phyloP scores from a whole-genome alignment of 2,329 filamentous ascomycete genomes.

The Diaporthe helianthi region DNA sequence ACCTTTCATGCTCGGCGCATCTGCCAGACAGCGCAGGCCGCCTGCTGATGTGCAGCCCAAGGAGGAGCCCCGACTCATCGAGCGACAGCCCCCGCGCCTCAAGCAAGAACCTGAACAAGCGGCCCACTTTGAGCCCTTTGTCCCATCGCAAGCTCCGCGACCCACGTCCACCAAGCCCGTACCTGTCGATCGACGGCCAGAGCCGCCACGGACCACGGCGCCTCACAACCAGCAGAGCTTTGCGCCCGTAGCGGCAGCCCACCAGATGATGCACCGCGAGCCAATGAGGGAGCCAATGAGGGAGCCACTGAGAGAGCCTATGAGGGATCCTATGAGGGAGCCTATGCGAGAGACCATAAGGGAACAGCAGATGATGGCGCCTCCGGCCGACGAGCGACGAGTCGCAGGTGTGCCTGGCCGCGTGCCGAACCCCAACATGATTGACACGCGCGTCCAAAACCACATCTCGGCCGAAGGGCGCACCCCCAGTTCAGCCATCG shows the following conservation, averaged over 20 bases:
- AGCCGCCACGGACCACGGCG: constrained; percentile 50
- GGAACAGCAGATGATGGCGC: constrained; percentile 40
- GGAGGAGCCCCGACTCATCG: constrained; percentile 39
- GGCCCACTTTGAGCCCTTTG: constrained; percentile 55
- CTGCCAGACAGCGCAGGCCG: constrained; percentile 46
- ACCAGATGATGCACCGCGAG: constrained; percentile 32
- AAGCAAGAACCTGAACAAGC: constrained; percentile 59
- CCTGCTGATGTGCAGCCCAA: constrained; percentile 40
- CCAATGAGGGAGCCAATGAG: constrained; percentile 15
- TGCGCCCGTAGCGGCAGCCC: constrained; percentile 37
- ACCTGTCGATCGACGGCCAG: constrained; percentile 50
- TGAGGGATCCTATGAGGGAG: constrained; percentile 25
- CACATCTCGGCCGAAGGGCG: constrained; percentile 11
- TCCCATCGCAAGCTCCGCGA: constrained; percentile 49
- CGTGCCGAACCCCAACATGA: constrained; percentile 39
- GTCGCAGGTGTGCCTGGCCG: constrained; percentile 48
- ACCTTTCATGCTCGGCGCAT: constrained; percentile 23
- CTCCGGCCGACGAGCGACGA: constrained; percentile 46
- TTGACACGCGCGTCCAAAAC: constrained; percentile 20
- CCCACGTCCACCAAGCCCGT: constrained; percentile 45
- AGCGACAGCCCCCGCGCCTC: constrained; percentile 45
- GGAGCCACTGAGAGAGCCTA: constrained; percentile 19
- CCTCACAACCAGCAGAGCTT: constrained; percentile 44
- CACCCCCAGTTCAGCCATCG: constrained; percentile 19
- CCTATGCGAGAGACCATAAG: constrained; percentile 17